These are phyloP conservation scores for Aspergillus sclerotialis DNA, from an alignment of 2,329 filamentous ascomycete genomes.

Conservation along the genomic window DNA sequence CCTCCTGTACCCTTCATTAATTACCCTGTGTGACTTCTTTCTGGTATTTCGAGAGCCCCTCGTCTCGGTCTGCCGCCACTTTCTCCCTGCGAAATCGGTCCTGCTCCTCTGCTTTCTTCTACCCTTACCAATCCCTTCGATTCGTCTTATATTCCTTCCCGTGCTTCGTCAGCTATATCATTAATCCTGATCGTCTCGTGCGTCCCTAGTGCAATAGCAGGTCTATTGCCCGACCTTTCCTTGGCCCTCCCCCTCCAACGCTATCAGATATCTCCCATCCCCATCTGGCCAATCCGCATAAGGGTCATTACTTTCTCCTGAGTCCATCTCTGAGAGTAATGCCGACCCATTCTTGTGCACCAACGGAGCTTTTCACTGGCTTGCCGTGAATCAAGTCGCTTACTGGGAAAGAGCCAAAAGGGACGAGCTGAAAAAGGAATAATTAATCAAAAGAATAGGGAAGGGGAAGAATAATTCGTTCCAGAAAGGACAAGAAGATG, in stretches of 20 bases:
- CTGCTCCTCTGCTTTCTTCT: slow-evolving; percentile 2
- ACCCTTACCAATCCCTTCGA: too few species aligned
- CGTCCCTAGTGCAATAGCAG: slow-evolving; percentile 26
- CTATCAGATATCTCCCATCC: slow-evolving; percentile 11
- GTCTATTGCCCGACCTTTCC: slow-evolving; percentile 16
- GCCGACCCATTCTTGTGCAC: slow-evolving; percentile 21
- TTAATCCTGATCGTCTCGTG: slow-evolving; percentile 9
- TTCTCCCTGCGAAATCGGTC: neutral
- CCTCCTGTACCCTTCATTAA: too few species aligned
- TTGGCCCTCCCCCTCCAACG: slow-evolving; percentile 11
- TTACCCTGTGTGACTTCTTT: neutral
- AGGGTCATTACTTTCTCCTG: slow-evolving; percentile 10
- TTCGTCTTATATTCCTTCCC: slow-evolving; percentile 4
- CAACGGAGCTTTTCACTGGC: slow-evolving; percentile 16
- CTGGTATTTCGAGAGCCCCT: neutral
- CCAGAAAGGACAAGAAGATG: slow-evolving; percentile 18
- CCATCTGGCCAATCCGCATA: slow-evolving; percentile 8
- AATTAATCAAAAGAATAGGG: slow-evolving; percentile 3
- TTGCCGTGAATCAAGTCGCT: slow-evolving; percentile 15
- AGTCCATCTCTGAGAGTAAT: slow-evolving; percentile 22
- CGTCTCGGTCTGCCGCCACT: neutral
- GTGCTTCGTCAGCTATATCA: slow-evolving; percentile 6
- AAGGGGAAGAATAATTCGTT: too few species aligned
- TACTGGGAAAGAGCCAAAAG: slow-evolving; percentile 5
- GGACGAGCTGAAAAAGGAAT: slow-evolving; percentile 1